Conservation (phyloP, 2,329 filamentous ascomycete species). For the Xylariales sp. region DNA sequence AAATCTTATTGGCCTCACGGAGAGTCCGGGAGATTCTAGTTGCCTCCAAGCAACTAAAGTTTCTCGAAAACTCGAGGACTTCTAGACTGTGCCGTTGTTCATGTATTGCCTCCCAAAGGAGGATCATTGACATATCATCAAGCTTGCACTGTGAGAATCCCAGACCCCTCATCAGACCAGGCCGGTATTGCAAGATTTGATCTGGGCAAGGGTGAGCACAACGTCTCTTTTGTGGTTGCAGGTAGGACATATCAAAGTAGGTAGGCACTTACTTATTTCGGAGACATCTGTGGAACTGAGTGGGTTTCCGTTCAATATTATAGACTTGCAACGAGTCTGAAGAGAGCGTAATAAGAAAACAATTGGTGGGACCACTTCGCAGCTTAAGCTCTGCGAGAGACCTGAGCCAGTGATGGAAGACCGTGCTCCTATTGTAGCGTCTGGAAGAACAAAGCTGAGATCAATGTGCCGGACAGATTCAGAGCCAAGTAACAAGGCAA, state of each 20-base stretch:
- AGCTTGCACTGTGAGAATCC: constrained; percentile 49
- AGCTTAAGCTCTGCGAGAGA: constrained; percentile 9
- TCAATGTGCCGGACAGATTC: constrained; percentile 52
- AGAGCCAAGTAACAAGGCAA: constrained; percentile 51
- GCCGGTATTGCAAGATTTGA: constrained; percentile 23
- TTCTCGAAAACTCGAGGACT: constrained; percentile 47
- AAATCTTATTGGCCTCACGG: constrained; percentile 37
- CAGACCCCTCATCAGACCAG: constrained; percentile 39
- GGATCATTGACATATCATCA: constrained; percentile 41
- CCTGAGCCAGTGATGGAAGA: constrained; percentile 5
- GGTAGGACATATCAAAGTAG: too few relatives aligned
- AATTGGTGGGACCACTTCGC: constrained; percentile 43
- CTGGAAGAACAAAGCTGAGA: constrained; percentile 36
- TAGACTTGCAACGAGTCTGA: constrained; percentile 44
- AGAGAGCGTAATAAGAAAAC: constrained; percentile 43
- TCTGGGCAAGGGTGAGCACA: constrained; percentile 12
- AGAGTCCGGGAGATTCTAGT: constrained; percentile 40
- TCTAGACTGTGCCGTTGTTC: constrained; percentile 41
- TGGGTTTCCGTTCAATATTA: constrained; percentile 45
- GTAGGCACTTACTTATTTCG: constrained; percentile 41
- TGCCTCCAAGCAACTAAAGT: constrained; percentile 46
- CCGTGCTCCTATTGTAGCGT: constrained; percentile 11
- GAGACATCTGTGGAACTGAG: constrained; percentile 42
- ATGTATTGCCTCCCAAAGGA: constrained; percentile 42
- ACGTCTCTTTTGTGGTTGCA: too few relatives aligned